Base-by-base conservation (phyloP, 2,329 filamentous ascomycete species). In the Aureobasidium melanogenum region DNA sequence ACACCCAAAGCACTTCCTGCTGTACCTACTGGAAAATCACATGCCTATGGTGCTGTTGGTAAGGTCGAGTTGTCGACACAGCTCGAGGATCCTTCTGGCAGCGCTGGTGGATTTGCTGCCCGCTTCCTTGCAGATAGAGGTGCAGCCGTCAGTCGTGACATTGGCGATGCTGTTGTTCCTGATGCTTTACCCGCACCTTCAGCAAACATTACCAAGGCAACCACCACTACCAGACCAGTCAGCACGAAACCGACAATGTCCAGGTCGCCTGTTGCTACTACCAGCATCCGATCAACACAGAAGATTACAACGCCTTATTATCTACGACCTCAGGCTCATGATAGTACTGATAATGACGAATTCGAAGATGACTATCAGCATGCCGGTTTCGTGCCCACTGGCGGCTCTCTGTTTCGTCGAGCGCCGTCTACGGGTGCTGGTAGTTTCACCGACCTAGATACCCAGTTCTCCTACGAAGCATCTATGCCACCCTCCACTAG, bases 121-220 rank as follows among this genome's bases (percentile, higher is more conserved):
- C 38, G 51, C 5, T 62, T 62, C 8, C 41, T 30, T 36, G 46
- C 39, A 15, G 55, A 44, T 15, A 46, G 54, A 59, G 61, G 61
- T 19, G 61, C 61, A 24, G 44, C 61, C 22, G 34, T 44, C 12
- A 39, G n/a, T 3, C 52, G 55, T 9, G 36, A 62, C 28, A 47
- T 22, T n/a, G 46, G 26, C 17, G 54, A 93, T 77, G 63, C 80
- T 77, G 67, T 82, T 22, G 8, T 17, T 38, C 30, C 54, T 26
- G 41, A 38, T 10, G 14, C 28, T 10, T 44, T 58, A 14, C 54
- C 54, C 34, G 26, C 28, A 19, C 54, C 28, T 19, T 5, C 14
- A 1, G 2, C 22, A n/a, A 30, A n/a, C 41, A 58, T 19, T 8
- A 30, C 9, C n/a, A 50, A 32, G 34, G 32, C 32, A 22, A 12